Percentiles rank a stretch among this genome's conserved stretches.
phyloP scores from a whole-genome alignment of 2,329 filamentous ascomycete genomes.

The Zasmidium cellare region DNA sequence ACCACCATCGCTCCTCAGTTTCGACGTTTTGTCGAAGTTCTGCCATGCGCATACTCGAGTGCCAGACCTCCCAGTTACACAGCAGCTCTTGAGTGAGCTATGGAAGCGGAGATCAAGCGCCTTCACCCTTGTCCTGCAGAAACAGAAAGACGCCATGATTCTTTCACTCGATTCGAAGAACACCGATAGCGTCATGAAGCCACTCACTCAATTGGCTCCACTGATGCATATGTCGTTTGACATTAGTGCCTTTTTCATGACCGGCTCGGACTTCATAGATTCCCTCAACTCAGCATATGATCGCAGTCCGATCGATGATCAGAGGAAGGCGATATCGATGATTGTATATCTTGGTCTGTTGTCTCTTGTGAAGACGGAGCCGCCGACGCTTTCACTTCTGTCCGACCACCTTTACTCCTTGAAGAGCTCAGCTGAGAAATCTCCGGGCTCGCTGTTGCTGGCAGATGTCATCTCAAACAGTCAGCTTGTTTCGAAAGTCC shows the following conservation, averaged over 20 bases:
- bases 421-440: constrained; percentile 68
- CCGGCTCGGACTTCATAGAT: constrained; percentile 85
- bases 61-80: constrained; percentile 57
- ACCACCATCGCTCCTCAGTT: constrained; percentile 54
- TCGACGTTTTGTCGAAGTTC: constrained; percentile 69
- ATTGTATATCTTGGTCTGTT: constrained; percentile 74
- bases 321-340: constrained; percentile 69
- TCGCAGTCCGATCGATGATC: constrained; percentile 58
- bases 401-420: constrained; percentile 82
- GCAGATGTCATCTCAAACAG: constrained; percentile 80
- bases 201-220: constrained; percentile 61
- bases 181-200: constrained; percentile 3
- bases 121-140: constrained; percentile 58
- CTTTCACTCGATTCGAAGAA: constrained; percentile 60
- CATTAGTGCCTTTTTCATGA: constrained; percentile 65
- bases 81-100: constrained; percentile 49
- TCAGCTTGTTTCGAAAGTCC: constrained; percentile 67
- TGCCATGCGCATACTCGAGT: constrained; percentile 58
- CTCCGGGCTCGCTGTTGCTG: constrained; percentile 64
- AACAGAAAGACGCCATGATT: constrained; percentile 63
- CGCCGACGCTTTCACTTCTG: constrained; percentile 71
- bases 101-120: constrained; percentile 53
- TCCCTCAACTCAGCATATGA: constrained; percentile 67
- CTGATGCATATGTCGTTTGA: constrained; percentile 63
- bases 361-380: constrained; percentile 65